Base-by-base conservation (phyloP, 2,329 filamentous ascomycete genomes). In the Hymenoscyphus fructigenus region DNA sequence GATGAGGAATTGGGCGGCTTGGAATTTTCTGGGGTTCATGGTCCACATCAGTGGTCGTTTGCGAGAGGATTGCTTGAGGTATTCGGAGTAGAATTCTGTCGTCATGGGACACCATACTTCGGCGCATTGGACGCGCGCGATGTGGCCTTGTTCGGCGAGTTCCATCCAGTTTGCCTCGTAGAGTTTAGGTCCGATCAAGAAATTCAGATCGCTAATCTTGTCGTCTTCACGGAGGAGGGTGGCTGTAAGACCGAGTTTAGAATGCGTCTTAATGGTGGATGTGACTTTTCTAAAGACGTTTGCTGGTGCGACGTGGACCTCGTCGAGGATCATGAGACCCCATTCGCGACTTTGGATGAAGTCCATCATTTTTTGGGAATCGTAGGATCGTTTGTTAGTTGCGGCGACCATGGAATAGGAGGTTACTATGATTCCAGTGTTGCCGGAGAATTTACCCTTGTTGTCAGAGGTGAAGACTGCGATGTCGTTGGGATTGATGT, bases 111-210 rank as follows among this genome's bases (percentile, higher is more conserved):
- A 99, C 95, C 95, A 99, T 6, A 99, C 95, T 78, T 99, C 95
- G 15, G 95, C 95, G 77, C 95, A 99, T 77, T 99, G 95, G 1
- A 99, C 95, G 71, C 92, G 90, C 41, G 95, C 95, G 76, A 99
- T 99, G 75, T 97, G 93, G 0, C 95, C 95, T 78, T 97, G 93
- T 74, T 97, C 92, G 0, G 94, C 95, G 50, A 99, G 85, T 77
- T 99, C 95, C 88, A 98, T 97, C 95, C 95, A 99, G 77, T 99
- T 99, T 32, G 95, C 95, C 78, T 99, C 95, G 75, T 97, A 99
- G 0, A 99, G 83, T 77, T 99, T 99, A 0, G 95, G 95, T 0
- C 95, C 95, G 73, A 99, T 98, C 65, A 99, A 80, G 75, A 98
- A 99, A 77, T 99, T 99, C 57, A 99, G 79, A 81, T 98, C 93